phyloP scores from a whole-genome alignment of 352 stramenopile genomes.

The Globisporangium nagaii region DNA sequence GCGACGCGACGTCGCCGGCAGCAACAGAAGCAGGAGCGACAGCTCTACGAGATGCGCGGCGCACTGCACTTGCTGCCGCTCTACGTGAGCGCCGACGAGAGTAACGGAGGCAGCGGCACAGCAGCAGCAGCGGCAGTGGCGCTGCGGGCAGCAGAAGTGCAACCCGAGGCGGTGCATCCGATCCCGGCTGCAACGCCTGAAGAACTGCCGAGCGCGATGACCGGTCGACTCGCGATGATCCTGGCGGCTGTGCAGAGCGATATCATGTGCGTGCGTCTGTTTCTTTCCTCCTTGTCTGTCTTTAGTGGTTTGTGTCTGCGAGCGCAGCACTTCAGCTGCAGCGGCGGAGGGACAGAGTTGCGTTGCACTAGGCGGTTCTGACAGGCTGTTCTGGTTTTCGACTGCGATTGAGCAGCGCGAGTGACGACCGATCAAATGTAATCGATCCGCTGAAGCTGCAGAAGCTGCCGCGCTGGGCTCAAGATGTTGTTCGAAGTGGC shows the following conservation, averaged over 20 bases:
- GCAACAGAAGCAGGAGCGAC: slow-evolving; percentile 2
- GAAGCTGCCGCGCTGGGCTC: slow-evolving; percentile 47
- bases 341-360: neutral
- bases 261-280: slow-evolving; percentile 27
- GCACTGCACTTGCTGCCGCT: slow-evolving; percentile 53
- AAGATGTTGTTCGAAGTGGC: slow-evolving; percentile 43
- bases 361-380: neutral
- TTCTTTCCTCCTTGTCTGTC: neutral
- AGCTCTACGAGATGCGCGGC: slow-evolving; percentile 36
- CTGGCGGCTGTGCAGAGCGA: slow-evolving; percentile 26
- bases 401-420: neutral
- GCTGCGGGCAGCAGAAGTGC: slow-evolving; percentile 13
- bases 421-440: neutral
- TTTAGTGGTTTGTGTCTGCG: neutral
- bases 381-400: neutral
- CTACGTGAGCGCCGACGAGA: slow-evolving; percentile 24
- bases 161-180: slow-evolving; percentile 8
- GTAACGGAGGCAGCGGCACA: neutral
- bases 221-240: slow-evolving; percentile 33
- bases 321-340: neutral
- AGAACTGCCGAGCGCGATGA: neutral
- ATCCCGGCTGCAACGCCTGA: slow-evolving; percentile 2
- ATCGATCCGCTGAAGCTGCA: slow-evolving; percentile 33
- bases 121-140: slow-evolving; percentile 20
- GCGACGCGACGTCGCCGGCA: too few relatives aligned